These are phyloP conservation scores for Calonectria montana DNA, from an alignment of 2,329 filamentous ascomycete species.

Conservation along the genomic window DNA sequence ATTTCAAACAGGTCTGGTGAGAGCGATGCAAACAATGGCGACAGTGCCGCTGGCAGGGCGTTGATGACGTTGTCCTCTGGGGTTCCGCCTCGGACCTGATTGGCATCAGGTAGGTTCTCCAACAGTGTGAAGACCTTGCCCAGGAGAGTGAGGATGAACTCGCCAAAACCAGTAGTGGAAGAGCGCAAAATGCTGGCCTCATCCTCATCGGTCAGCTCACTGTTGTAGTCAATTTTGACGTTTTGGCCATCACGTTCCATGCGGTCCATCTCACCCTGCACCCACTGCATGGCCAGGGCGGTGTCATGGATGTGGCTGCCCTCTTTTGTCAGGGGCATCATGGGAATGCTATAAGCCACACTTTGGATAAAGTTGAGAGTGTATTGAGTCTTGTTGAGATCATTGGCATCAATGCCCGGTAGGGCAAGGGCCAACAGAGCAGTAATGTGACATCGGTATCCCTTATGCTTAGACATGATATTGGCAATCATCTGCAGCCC, in stretches of 20 bases:
- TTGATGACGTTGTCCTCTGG: conserved; percentile 98
- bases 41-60: conserved; percentile 89
- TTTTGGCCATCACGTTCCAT: conserved; percentile 91
- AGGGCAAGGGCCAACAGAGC: conserved; percentile 91
- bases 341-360: conserved; percentile 95
- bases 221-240: conserved; percentile 85
- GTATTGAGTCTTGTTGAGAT: conserved; percentile 95
- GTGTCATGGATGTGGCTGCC: conserved; percentile 77
- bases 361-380: conserved; percentile 95
- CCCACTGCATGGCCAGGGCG: conserved; percentile 88
- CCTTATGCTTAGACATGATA: conserved; percentile 91
- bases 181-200: conserved; percentile 91
- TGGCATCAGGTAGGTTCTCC: conserved; percentile 93
- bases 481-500: conserved; percentile 92
- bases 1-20: conserved; percentile 95
- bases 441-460: conserved; percentile 96
- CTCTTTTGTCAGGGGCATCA: conserved; percentile 76
- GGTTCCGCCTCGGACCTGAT: conserved; percentile 86
- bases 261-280: conserved; percentile 91
- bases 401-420: conserved; percentile 97
- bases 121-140: conserved; percentile 95
- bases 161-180: conserved; percentile 92
- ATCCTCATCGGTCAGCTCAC: conserved; percentile 84
- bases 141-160: conserved; percentile 90
- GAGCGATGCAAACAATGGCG: conserved; percentile 88